Percentiles rank a stretch among this genome's conserved stretches.
Evolutionary conservation across 2,329 filamentous ascomycete genomes (phyloP).

Genomic region (Trichoderma koningiopsis): DNA sequence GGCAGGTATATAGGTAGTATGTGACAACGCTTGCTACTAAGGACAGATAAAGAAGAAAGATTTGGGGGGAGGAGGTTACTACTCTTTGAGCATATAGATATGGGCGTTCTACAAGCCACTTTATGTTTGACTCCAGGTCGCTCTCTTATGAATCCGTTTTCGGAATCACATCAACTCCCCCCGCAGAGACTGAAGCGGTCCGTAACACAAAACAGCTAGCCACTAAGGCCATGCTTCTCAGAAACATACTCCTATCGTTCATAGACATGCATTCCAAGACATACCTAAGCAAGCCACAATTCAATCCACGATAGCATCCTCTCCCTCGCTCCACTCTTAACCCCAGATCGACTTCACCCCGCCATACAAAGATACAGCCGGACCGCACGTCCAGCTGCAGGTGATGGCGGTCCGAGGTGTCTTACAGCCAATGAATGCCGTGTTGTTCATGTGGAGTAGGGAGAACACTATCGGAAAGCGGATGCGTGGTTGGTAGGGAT

Average conservation of each 20-base stretch:
- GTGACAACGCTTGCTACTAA: slow-evolving; percentile 1
- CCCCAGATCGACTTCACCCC: slow-evolving; percentile 3
- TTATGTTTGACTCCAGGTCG: slow-evolving; percentile 4
- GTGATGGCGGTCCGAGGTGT: slow-evolving; percentile 4
- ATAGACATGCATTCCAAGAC: neutral
- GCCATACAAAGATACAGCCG: neutral
- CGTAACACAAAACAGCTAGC: neutral
- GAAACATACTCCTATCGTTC: neutral
- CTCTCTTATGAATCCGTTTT: neutral
- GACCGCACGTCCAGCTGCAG: neutral
- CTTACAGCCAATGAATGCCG: neutral
- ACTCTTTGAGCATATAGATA: neutral
- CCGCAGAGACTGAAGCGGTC: slow-evolving; percentile 3
- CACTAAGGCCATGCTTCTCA: neutral
- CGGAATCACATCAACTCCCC: neutral
- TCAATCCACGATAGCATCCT: neutral
- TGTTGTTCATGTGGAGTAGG: neutral
- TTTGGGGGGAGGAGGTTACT: neutral
- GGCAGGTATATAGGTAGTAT: neutral
- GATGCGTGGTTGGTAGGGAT: neutral
- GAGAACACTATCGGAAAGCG: neutral
- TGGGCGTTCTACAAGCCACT: neutral
- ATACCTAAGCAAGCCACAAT: neutral
- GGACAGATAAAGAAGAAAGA: neutral
- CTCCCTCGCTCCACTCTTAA: neutral